A percentile compares a stretch with the other conserved stretches of the same genome.
Evolutionary conservation across 2,329 filamentous ascomycete genomes (phyloP).

Genomic region (Sarocladium oryzae): DNA sequence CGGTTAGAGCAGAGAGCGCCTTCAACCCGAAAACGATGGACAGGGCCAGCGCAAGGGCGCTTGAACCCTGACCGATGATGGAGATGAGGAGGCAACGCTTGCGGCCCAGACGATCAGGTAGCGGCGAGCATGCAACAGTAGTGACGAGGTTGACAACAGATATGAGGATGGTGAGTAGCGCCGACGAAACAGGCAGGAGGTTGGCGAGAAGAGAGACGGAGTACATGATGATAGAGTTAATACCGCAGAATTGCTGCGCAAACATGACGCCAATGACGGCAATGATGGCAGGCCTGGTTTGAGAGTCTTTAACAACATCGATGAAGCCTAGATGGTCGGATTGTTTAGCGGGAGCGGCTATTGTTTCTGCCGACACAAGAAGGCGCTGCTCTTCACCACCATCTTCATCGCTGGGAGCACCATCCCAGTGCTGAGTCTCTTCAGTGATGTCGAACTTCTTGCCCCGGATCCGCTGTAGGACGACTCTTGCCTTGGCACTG

Average conservation of each 20-base stretch:
- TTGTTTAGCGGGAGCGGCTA: constrained; percentile 13
- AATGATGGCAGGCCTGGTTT: constrained; percentile 67
- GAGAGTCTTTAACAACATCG: constrained; percentile 58
- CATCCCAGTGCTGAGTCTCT: constrained; percentile 61
- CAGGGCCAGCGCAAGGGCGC: constrained; percentile 69
- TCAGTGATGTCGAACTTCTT: constrained; percentile 60
- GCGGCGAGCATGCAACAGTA: constrained; percentile 72
- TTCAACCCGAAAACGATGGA: constrained; percentile 71
- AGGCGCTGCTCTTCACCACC: constrained; percentile 63
- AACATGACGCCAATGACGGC: constrained; percentile 89
- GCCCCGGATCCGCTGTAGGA: constrained; percentile 72
- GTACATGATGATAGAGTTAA: constrained; percentile 99
- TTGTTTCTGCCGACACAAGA: constrained; percentile 34
- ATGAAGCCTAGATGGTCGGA: constrained; percentile 50
- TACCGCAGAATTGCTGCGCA: constrained; percentile 84
- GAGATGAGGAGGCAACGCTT: constrained; percentile 79
- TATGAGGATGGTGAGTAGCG: constrained; percentile 78
- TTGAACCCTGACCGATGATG: constrained; percentile 76
- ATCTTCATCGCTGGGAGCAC: constrained; percentile 30
- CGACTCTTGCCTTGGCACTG: constrained; percentile 53
- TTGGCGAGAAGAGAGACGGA: constrained; percentile 82
- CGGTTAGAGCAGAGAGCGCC: constrained; percentile 71
- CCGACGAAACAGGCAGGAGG: constrained; percentile 74
- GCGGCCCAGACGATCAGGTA: constrained; percentile 82
- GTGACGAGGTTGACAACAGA: constrained; percentile 81